Conservation (phyloP, 345 rosid genomes). For the Rhizophora apiculata region DNA sequence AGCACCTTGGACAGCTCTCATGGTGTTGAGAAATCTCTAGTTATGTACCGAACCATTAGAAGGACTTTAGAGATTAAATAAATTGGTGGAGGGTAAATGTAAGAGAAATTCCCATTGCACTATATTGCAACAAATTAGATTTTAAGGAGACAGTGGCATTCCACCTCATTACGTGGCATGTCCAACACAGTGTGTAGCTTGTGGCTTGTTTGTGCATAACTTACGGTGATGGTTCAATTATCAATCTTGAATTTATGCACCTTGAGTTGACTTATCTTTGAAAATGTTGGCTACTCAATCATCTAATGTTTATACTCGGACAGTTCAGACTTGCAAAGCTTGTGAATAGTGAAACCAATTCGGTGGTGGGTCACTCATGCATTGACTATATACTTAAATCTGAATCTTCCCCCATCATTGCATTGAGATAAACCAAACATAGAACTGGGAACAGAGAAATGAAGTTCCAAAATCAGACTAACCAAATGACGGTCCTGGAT, state of each 20-base stretch:
- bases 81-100: background rate
- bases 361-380: constrained; percentile 29
- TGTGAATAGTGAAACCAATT: constrained; percentile 2
- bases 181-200: no score
- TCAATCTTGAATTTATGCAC: no score
- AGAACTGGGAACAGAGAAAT: constrained; percentile 9
- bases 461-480: constrained; percentile 24
- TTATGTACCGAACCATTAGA: constrained; percentile 13
- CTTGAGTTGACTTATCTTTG: no score
- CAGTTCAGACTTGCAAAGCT: no score
- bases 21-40: constrained; percentile 83
- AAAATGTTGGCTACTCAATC: no score
- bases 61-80: background rate
- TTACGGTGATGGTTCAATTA: no score
- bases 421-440: constrained; percentile 15
- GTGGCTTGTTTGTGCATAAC: no score
- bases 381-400: constrained; percentile 24
- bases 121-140: no score
- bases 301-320: no score
- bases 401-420: constrained; percentile 13
- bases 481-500: constrained; percentile 78
- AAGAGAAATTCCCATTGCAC: background rate
- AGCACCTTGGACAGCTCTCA: constrained; percentile 99
- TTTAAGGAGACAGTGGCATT: no score
- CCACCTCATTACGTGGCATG: no score